Conservation (phyloP, 73 alveolate genomes). For the Paramecium tetraurelia region DNA sequence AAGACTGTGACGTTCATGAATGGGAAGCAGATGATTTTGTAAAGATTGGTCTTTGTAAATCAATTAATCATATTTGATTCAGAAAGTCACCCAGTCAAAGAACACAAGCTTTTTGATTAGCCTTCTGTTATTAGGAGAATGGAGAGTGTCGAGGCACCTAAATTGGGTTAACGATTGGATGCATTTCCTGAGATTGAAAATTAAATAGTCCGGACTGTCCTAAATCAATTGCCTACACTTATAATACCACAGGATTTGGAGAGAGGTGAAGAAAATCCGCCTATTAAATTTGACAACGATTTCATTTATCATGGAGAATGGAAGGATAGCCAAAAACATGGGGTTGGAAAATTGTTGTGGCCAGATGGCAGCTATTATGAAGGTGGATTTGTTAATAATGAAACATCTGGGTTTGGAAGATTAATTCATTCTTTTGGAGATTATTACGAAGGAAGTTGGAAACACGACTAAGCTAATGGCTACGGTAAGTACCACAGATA, state of each 20-base stretch:
- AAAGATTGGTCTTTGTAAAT: constrained; percentile 10
- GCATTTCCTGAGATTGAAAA: constrained; percentile 29
- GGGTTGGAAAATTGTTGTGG: constrained; percentile 91
- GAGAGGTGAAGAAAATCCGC: not conserved
- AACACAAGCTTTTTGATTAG: not conserved
- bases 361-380: constrained; percentile 89
- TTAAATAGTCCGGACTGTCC: not conserved
- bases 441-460: constrained; percentile 61
- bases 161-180: not conserved
- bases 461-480: constrained; percentile 54
- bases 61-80: not conserved
- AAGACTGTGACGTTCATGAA: constrained; percentile 25
- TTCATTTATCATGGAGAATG: constrained; percentile 77
- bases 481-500: constrained; percentile 62
- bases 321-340: constrained; percentile 89
- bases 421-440: constrained; percentile 48
- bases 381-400: constrained; percentile 68
- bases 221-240: not conserved
- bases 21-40: constrained; percentile 39
- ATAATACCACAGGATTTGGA: not conserved
- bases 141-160: constrained; percentile 6
- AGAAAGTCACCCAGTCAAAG: not conserved
- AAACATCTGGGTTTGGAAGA: constrained; percentile 58
- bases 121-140: not conserved
- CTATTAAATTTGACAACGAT: constrained; percentile 64